Base-by-base conservation (phyloP, 768 basidiomycete species). In the Rhizopogon sp. region DNA sequence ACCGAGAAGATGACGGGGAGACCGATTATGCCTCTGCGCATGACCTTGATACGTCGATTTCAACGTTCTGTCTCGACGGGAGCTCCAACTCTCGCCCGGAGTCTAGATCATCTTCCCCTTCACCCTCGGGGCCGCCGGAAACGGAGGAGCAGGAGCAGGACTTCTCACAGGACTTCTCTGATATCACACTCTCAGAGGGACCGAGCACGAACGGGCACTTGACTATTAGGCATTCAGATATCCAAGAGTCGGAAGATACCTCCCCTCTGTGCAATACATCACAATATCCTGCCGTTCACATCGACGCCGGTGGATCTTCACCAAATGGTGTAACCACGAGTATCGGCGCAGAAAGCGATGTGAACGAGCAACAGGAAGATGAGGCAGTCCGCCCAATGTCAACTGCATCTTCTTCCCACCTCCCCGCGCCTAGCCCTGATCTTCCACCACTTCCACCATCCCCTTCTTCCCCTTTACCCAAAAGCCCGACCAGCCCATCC, bases 31-130 rank as follows among this genome's bases (percentile, higher is more conserved):
- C 68, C 39, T 70, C 73, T 40, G 60, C 64, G 17, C 68, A 60
- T 45, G 72, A 60, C 17, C 61, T 49, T 3, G 72, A 81, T 63
- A 73, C 72, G 8, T 83, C 84, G 9, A 76, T 83, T 51, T 84
- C 84, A 13, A 85, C 83, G 0, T 71, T 85, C 40, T 75, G 80
- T 62, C 79, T 87, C 42, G 76, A 82, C 49, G 73, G 69, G 5
- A 58, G 65, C 58, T 53, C 65, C 60, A 50, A 43, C 57, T 52
- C 57, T 39, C 56, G 60, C 53, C 58, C 47, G 20, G 52, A 6
- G 41, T 60, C 63, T 31, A 41, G 57, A 22, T 37, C 64, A 50
- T 60, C 73, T 55, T 60, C 67, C 47, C 62, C 61, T 8, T 47
- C 54, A 7, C 64, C 66, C 16, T 58, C 66, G 37, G 31, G 50